phyloP scores from a whole-genome alignment of 345 rosid species.

The Turritis glabra region DNA sequence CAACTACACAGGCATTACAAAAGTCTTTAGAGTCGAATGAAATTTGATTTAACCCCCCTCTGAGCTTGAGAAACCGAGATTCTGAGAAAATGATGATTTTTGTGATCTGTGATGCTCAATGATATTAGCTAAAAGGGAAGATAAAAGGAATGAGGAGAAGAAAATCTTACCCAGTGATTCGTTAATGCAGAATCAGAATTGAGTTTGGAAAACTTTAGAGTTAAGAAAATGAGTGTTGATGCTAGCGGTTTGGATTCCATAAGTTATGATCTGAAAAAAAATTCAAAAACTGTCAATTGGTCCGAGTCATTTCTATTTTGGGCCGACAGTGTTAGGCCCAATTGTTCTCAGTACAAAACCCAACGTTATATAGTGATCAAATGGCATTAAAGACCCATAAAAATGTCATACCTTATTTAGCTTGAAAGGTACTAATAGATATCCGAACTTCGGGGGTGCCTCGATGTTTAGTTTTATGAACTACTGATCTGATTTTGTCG shows the following conservation, averaged over 20 bases:
- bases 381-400: not conserved
- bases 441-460: not conserved
- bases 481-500: too few relatives aligned
- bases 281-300: not conserved
- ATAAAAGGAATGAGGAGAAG: too few relatives aligned
- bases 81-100: too few relatives aligned
- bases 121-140: too few relatives aligned
- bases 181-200: not conserved
- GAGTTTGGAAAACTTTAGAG: not conserved
- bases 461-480: too few relatives aligned
- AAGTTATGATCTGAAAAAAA: not conserved
- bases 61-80: too few relatives aligned
- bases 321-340: slow-evolving; percentile 8
- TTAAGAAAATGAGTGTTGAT: not conserved
- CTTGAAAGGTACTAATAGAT: not conserved
- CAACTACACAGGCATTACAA: too few relatives aligned
- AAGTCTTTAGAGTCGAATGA: too few relatives aligned
- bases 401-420: not conserved
- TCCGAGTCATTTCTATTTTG: not conserved
- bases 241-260: not conserved
- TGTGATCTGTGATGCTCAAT: too few relatives aligned
- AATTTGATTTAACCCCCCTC: too few relatives aligned
- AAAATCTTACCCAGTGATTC: too few relatives aligned
- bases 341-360: not conserved
- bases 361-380: not conserved